Evolutionary conservation across 2,329 filamentous ascomycete species (phyloP).

Genomic region (Xylaria sp.): DNA sequence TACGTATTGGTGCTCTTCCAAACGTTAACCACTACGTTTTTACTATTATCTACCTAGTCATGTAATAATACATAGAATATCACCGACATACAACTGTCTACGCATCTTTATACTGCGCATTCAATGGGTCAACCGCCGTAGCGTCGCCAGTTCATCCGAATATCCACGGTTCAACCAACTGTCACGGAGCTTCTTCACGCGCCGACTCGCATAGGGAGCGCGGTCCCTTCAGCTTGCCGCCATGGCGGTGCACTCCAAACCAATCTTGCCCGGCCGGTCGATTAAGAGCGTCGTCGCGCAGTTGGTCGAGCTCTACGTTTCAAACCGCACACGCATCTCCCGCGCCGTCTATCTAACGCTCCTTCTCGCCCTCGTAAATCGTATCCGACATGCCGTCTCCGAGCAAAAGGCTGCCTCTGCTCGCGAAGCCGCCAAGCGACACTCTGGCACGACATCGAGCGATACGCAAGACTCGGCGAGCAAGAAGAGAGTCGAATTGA

Average conservation of each 20-base stretch:
- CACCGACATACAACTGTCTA: constrained; percentile 23
- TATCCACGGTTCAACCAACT: not conserved
- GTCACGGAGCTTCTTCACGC: not conserved
- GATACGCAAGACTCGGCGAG: constrained; percentile 45
- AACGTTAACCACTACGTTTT: constrained; percentile 2
- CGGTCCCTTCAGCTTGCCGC: constrained; percentile 34
- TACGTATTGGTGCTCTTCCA: constrained; percentile 2
- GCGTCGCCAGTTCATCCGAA: constrained; percentile 12
- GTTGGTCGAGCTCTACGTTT: constrained; percentile 77
- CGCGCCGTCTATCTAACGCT: constrained; percentile 85
- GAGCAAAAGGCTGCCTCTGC: constrained; percentile 89
- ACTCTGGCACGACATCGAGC: constrained; percentile 62
- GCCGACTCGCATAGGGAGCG: constrained; percentile 36
- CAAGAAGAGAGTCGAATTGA: constrained; percentile 84
- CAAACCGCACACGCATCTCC: constrained; percentile 83
- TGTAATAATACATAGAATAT: constrained; percentile 40
- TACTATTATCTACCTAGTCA: constrained; percentile 31
- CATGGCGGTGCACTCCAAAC: constrained; percentile 82
- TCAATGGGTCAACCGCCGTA: constrained; percentile 38
- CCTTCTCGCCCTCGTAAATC: constrained; percentile 82
- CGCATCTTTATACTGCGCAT: constrained; percentile 12
- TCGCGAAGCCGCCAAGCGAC: constrained; percentile 70
- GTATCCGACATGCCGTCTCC: constrained; percentile 88
- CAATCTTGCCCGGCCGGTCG: constrained; percentile 70
- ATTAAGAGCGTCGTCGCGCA: constrained; percentile 72